These are phyloP conservation scores for Stropharia rugosoannulata DNA, from an alignment of 768 basidiomycete species.

Conservation along the genomic window DNA sequence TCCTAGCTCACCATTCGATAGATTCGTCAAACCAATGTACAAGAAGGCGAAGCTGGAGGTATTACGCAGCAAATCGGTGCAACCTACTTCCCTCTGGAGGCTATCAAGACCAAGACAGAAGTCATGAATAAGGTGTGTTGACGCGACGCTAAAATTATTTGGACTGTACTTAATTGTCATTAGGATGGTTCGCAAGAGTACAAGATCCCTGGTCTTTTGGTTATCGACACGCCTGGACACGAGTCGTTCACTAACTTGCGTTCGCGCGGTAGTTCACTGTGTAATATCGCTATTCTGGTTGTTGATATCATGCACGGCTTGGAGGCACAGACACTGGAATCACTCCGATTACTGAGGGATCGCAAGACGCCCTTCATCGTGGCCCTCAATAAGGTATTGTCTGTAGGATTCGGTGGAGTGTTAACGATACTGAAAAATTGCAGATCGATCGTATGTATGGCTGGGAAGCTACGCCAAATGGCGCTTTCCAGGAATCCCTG, in stretches of 20 bases:
- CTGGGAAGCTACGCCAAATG: conserved; percentile 90
- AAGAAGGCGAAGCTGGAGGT: conserved; percentile 99
- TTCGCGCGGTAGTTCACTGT: conserved; percentile 92
- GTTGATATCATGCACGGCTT: conserved; percentile 99
- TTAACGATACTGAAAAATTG: background rate
- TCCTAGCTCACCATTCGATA: conserved; percentile 26
- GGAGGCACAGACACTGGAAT: conserved; percentile 98
- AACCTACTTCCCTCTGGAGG: conserved; percentile 96
- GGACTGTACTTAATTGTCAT: conserved; percentile 5
- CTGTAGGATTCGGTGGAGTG: background rate
- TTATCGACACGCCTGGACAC: conserved; percentile 99
- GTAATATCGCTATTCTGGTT: conserved; percentile 98
- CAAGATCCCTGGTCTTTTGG: conserved; percentile 92
- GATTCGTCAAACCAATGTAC: conserved; percentile 99
- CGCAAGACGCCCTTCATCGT: conserved; percentile 98
- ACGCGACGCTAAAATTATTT: background rate
- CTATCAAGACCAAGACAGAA: conserved; percentile 88
- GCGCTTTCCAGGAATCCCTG: conserved; percentile 89
- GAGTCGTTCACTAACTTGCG: conserved; percentile 98
- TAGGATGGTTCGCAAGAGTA: conserved; percentile 85
- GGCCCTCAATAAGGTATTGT: conserved; percentile 87
- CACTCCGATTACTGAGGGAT: conserved; percentile 85
- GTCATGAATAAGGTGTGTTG: conserved; percentile 79
- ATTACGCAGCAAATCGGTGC: conserved; percentile 99
- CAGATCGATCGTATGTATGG: conserved; percentile 98